These are phyloP conservation scores for Candida pseudofarinosa DNA, from an alignment of 805 yeast species.

Conservation along the genomic window DNA sequence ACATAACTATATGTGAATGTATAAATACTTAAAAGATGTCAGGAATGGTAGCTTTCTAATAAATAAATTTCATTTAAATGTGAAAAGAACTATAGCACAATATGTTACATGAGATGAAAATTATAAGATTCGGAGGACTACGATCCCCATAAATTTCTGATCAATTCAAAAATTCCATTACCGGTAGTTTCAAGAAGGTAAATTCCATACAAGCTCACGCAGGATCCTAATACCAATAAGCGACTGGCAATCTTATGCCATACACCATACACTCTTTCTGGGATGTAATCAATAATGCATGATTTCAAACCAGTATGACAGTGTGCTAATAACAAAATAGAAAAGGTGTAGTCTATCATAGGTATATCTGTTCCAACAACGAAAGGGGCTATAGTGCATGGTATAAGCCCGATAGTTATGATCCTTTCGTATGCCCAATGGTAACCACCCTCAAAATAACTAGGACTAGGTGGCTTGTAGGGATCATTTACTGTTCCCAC, in stretches of 20 bases:
- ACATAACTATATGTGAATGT: background rate
- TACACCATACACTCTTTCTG: slow-evolving; percentile 76
- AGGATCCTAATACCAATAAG: slow-evolving; percentile 68
- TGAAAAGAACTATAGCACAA: background rate
- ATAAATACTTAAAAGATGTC: background rate
- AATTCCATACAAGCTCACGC: slow-evolving; percentile 69
- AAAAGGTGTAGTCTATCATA: slow-evolving; percentile 65
- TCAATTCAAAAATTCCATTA: slow-evolving; percentile 70
- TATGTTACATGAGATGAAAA: background rate
- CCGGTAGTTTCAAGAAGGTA: slow-evolving; percentile 77
- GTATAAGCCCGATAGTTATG: slow-evolving; percentile 67
- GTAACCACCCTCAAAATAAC: slow-evolving; percentile 71
- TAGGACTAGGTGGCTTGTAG: slow-evolving; percentile 57
- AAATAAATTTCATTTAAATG: no score
- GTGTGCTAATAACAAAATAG: slow-evolving; percentile 67
- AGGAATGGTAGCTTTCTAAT: no score
- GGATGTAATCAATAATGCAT: slow-evolving; percentile 91
- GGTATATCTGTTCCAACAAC: slow-evolving; percentile 70
- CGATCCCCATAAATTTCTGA: slow-evolving; percentile 55
- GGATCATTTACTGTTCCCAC: slow-evolving; percentile 95
- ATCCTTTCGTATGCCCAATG: slow-evolving; percentile 92
- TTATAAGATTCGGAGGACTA: background rate
- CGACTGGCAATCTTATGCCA: slow-evolving; percentile 68
- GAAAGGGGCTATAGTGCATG: slow-evolving; percentile 72
- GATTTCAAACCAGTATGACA: slow-evolving; percentile 82